Evolutionary conservation across 2,329 filamentous ascomycete species (phyloP).

Genomic region (Xylariaceae sp.): DNA sequence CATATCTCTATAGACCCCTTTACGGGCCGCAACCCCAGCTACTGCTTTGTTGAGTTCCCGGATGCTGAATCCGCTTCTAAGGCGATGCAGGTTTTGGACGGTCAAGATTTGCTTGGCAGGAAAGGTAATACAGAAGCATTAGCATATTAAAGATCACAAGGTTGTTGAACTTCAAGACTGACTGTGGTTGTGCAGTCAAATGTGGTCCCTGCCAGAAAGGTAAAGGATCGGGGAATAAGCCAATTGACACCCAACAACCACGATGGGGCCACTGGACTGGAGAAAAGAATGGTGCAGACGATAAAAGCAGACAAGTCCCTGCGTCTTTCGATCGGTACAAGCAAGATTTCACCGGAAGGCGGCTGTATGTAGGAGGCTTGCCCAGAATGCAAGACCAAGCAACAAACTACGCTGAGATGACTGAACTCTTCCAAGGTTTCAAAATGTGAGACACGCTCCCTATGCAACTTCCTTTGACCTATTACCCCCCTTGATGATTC

Average conservation of each 20-base stretch:
- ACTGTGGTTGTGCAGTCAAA: constrained; percentile 40
- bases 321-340: constrained; percentile 15
- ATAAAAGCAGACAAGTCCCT: constrained; percentile 4
- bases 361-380: constrained; percentile 50
- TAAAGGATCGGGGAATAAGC: constrained; percentile 15
- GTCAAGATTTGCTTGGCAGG: constrained; percentile 52
- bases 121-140: constrained; percentile 24
- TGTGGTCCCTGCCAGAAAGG: constrained; percentile 56
- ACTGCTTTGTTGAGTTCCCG: constrained; percentile 69
- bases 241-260: constrained; percentile 30
- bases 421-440: constrained; percentile 44
- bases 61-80: constrained; percentile 52
- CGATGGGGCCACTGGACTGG: constrained; percentile 44
- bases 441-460: constrained; percentile 42
- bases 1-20: constrained; percentile 67
- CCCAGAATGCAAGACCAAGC: constrained; percentile 46
- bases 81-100: constrained; percentile 55
- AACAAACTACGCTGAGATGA: constrained; percentile 44
- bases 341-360: constrained; percentile 29
- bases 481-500: background rate
- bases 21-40: constrained; percentile 65
- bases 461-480: background rate
- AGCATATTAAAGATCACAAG: background rate
- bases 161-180: background rate
- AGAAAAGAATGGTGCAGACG: constrained; percentile 21